Percentiles rank a stretch among this genome's conserved stretches.
Conservation (phyloP, 768 basidiomycete species). For the Auricularia cornea region DNA sequence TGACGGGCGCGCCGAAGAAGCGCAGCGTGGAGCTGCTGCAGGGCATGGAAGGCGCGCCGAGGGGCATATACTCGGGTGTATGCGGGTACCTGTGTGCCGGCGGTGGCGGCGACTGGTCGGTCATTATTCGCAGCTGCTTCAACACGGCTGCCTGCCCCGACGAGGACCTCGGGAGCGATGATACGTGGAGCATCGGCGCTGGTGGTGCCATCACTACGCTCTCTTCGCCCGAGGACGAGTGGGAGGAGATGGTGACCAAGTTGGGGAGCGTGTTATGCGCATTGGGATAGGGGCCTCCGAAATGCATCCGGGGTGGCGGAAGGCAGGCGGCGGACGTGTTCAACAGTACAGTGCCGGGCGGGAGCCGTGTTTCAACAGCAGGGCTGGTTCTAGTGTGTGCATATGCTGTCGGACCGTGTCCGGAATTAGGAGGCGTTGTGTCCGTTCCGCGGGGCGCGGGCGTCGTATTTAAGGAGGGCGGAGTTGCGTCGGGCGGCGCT, state of each 20-base stretch:
- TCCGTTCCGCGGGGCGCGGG: no score
- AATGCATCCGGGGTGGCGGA: neutral
- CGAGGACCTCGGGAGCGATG: slow-evolving; percentile 8
- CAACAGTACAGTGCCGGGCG: no score
- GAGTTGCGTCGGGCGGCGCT: neutral
- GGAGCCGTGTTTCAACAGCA: no score
- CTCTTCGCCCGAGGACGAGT: slow-evolving; percentile 76
- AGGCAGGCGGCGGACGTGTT: neutral
- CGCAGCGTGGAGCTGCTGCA: slow-evolving; percentile 87
- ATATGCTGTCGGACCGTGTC: no score
- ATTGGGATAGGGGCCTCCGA: slow-evolving; percentile 33
- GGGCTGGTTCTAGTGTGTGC: no score
- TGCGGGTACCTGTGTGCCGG: slow-evolving; percentile 89
- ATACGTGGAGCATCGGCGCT: slow-evolving; percentile 76
- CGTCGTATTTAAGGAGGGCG: neutral
- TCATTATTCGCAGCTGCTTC: slow-evolving; percentile 89
- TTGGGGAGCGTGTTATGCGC: slow-evolving; percentile 65
- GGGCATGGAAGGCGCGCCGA: slow-evolving; percentile 58
- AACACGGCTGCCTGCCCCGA: slow-evolving; percentile 42
- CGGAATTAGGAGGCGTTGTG: no score
- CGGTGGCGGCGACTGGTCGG: slow-evolving; percentile 87
- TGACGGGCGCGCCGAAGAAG: slow-evolving; percentile 97
- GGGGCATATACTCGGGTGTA: slow-evolving; percentile 85
- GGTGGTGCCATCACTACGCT: slow-evolving; percentile 97
- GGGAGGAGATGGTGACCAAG: slow-evolving; percentile 93